Percentiles rank a stretch among this genome's conserved stretches.
Conservation (phyloP, 768 basidiomycete genomes). For the Dentipellis sp. region DNA sequence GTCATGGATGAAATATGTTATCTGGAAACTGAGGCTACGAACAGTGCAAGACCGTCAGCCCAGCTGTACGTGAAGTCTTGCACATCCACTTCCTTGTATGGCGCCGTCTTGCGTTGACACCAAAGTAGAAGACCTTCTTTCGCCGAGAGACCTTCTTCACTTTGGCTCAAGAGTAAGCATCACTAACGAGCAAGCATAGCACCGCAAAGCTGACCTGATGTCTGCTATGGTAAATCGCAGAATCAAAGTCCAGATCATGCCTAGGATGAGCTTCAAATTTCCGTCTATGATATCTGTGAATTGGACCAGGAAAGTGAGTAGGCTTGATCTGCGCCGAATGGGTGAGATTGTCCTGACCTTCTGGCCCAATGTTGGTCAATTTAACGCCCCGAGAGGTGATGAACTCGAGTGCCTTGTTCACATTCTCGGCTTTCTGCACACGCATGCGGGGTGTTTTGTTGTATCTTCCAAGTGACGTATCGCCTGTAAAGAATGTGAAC, state of each 20-base stretch:
- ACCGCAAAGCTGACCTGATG: constrained; percentile 60
- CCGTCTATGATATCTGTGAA: constrained; percentile 93
- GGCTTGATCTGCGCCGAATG: background rate
- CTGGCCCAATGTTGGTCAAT: constrained; percentile 95
- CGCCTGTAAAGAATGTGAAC: constrained; percentile 40
- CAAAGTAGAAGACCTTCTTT: constrained; percentile 95
- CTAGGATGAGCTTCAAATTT: constrained; percentile 96
- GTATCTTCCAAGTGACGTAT: constrained; percentile 89
- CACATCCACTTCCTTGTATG: constrained; percentile 87
- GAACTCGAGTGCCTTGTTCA: constrained; percentile 92
- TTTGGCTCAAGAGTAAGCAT: constrained; percentile 22
- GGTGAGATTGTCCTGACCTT: constrained; percentile 41
- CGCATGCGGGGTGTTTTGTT: constrained; percentile 86
- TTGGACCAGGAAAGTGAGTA: background rate
- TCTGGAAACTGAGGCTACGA: constrained; percentile 23
- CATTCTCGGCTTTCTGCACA: constrained; percentile 97
- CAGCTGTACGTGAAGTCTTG: constrained; percentile 91
- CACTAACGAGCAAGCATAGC: background rate
- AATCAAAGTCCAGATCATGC: constrained; percentile 98
- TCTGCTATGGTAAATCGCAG: constrained; percentile 97
- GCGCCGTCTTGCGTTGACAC: constrained; percentile 94
- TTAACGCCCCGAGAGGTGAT: constrained; percentile 92
- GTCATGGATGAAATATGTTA: too few species aligned
- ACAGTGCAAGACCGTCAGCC: constrained; percentile 95
- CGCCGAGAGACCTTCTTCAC: constrained; percentile 97